Conservation (phyloP, 495 filamentous ascomycete genomes). For the Cercophora scortea region DNA sequence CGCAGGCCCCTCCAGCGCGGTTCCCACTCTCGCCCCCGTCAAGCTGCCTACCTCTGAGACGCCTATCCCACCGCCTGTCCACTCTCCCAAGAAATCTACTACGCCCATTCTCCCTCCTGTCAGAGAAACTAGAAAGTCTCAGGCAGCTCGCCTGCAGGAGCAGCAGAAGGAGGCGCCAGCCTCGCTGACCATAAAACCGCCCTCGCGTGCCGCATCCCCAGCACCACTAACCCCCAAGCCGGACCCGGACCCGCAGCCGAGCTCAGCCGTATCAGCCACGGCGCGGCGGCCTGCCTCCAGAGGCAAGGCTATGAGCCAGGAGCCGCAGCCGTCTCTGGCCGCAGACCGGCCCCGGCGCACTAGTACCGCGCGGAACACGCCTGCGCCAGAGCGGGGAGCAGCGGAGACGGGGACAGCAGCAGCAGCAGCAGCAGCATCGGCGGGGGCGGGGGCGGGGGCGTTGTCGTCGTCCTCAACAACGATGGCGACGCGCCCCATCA, state of each 20-base stretch:
- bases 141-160: conserved; percentile 20
- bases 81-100: conserved; percentile 41
- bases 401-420: not conserved
- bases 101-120: conserved; percentile 46
- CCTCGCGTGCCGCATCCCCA: conserved; percentile 24
- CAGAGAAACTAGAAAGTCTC: conserved; percentile 30
- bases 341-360: conserved; percentile 46
- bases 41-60: conserved; percentile 23
- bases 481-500: conserved; percentile 24
- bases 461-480: not conserved
- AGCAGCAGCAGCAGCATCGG: conserved; percentile 24
- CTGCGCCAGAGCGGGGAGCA: conserved; percentile 33
- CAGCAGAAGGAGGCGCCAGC: conserved; percentile 8
- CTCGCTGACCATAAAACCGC: conserved; percentile 21
- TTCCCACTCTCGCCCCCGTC: conserved; percentile 8
- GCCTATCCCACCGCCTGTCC: conserved; percentile 20
- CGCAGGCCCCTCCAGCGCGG: conserved; percentile 4
- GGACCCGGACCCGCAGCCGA: conserved; percentile 16
- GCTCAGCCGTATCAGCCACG: conserved; percentile 11
- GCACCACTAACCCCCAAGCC: conserved; percentile 21
- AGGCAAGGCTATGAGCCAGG: conserved; percentile 42
- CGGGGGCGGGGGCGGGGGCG: conserved; percentile 36
- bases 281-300: conserved; percentile 37
- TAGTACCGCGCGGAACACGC: conserved; percentile 50
- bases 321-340: conserved; percentile 38